Base-by-base conservation (phyloP, 352 stramenopile species). In the Achlya hypogyna region DNA sequence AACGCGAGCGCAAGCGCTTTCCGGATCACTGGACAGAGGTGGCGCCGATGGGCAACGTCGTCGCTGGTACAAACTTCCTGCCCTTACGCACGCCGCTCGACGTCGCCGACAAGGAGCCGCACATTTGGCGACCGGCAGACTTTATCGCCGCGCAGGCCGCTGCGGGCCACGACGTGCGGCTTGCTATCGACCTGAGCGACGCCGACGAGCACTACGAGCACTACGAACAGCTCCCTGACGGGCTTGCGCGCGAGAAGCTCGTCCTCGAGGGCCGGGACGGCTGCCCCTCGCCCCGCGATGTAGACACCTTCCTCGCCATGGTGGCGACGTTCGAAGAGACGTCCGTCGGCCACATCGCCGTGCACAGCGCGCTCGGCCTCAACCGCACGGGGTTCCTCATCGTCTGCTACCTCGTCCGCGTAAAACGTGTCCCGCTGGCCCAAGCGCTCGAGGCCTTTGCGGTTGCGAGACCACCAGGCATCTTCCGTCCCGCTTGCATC, bases 401-500 rank as follows among this genome's bases (percentile, higher is more conserved):
- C 40, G 79, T 87, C 14, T 78, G 69, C 28, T 93, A 91, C 60
- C 75, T 93, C 62, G 79, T 93, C n/a, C 70, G 72, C 63, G 73
- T 76, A 34, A 56, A 76, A n/a, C 54, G 62, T 0, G 76, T 74
- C 51, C 76, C 73, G 0, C 75, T 93, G 9, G 79, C 77, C 27
- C 75, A 82, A 14, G 84, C 84, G 22, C 69, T 93, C 27, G 73
- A 75, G 32, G 79, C 83, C n/a, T 93, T 93, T 59, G 71, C 69
- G 5, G 62, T 70, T 32, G 79, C 84, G 40, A 74, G 84, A 35
- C 81, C 81, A 29, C 84, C 84, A 5, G 84, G 84, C 53, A 63
- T 93, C 14, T 89, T 93, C 72, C 91, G 91, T 69, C 79, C 89
- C 70, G 85, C 88, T 77, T 93, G 91, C 70, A 74, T 93, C 16